Base-by-base conservation (phyloP, 768 basidiomycete species). In the Neoboletus magnificus region DNA sequence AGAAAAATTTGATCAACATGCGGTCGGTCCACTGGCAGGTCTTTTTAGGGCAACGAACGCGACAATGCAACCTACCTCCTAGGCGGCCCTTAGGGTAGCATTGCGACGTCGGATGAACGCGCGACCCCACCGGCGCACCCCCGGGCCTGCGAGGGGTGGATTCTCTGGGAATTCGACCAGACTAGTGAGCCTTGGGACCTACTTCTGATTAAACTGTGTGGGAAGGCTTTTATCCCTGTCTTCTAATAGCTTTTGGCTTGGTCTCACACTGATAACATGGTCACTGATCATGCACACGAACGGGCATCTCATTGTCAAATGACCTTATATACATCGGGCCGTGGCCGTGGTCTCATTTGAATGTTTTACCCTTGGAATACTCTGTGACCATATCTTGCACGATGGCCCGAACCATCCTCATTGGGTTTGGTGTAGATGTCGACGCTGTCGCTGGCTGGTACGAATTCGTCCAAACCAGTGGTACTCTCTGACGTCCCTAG, bases 391-490 rank as follows among this genome's bases (percentile, higher is more conserved):
- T 30, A 15, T 25, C 33, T 12, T 25, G 36, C 37, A 47, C 20
- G 7, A 85, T 85, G 83, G 74, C 79, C 48, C 76, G 82, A 45
- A 82, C 77, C 62, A 77, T 82, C 22, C 74, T 86, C 18, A 73
- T 84, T 33, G 76, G 82, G 16, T 83, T 86, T 65, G 86, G 85
- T 25, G 83, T 88, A 10, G 87, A 91, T 57, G 85, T 90, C 3
- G 88, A 91, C 54, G 86, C 87, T 2, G 87, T 89, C 4, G 81
- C 86, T 18, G 88, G 87, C 61, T 90, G 88, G 87, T 82, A 66
- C 12, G 51, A 15, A 25, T 32, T 37, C 36, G 5, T 48, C 9
- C 4, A 9, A 11, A 9, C 11, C 2, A 6, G 16, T 27, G 10
- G 5, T 13, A 16, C 43, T 5, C 12, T 42, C 46, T 52, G 41